phyloP scores from a whole-genome alignment of 2,329 filamentous ascomycete genomes.

The Talaromyces sp. region DNA sequence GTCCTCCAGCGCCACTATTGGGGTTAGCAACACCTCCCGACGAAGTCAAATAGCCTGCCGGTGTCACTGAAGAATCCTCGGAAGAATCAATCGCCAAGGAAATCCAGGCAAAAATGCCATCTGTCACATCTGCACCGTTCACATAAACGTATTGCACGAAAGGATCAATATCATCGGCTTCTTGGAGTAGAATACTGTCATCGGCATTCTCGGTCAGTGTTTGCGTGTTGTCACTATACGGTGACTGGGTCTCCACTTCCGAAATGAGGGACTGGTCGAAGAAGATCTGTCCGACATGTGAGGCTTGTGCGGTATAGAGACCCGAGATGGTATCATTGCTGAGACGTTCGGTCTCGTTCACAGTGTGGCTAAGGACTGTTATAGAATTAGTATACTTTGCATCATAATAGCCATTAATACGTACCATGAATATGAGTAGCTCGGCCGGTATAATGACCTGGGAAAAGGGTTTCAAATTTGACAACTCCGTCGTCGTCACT shows the following conservation, averaged over 20 bases:
- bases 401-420: no score
- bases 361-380: not conserved
- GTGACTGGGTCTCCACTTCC: slow-evolving; percentile 48
- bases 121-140: slow-evolving; percentile 47
- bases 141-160: slow-evolving; percentile 58
- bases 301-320: slow-evolving; percentile 42
- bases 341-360: not conserved
- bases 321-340: slow-evolving; percentile 34
- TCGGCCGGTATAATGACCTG: slow-evolving; percentile 42
- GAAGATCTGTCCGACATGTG: slow-evolving; percentile 64
- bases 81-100: slow-evolving; percentile 50
- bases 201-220: not conserved
- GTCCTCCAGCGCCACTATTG: not conserved
- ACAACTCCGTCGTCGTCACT: slow-evolving; percentile 45
- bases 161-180: slow-evolving; percentile 54
- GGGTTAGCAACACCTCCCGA: not conserved
- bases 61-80: not conserved
- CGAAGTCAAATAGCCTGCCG: not conserved
- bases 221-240: slow-evolving; percentile 46
- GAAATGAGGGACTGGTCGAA: slow-evolving; percentile 59
- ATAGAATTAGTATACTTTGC: no score
- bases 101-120: slow-evolving; percentile 56
- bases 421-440: slow-evolving; percentile 44
- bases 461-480: slow-evolving; percentile 43
- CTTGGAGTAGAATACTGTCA: slow-evolving; percentile 43